Evolutionary conservation across 768 basidiomycete species (phyloP).

Genomic region (Mycena rosella): DNA sequence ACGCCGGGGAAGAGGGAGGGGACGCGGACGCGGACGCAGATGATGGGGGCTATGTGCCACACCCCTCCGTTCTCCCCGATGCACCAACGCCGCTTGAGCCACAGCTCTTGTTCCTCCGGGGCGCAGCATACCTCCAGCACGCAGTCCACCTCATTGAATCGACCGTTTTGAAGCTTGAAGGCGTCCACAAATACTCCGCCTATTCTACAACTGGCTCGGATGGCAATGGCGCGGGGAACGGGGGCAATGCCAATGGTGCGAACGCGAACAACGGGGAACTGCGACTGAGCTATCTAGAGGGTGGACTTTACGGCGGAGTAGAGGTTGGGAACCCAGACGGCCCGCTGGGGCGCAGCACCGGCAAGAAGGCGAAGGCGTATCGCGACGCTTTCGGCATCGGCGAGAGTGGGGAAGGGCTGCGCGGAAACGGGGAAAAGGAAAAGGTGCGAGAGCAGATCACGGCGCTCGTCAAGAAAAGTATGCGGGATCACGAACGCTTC

Average conservation of each 20-base stretch:
- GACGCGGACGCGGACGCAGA: conserved; percentile 26
- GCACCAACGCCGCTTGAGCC: conserved; percentile 91
- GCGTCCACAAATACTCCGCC: conserved; percentile 67
- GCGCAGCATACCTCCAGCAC: conserved; percentile 85
- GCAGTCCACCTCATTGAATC: conserved; percentile 81
- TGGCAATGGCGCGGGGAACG: conserved; percentile 15
- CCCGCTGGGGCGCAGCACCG: conserved; percentile 71
- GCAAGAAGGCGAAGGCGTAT: conserved; percentile 76
- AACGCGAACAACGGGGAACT: conserved; percentile 78
- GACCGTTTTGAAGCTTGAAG: conserved; percentile 78
- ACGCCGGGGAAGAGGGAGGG: conserved; percentile 41
- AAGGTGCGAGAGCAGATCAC: conserved; percentile 72
- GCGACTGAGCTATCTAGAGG: conserved; percentile 80
- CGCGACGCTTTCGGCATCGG: conserved; percentile 62
- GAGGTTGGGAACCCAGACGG: conserved; percentile 88
- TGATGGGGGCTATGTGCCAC: conserved; percentile 57
- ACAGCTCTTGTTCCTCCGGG: conserved; percentile 86
- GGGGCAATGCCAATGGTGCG: conserved; percentile 25
- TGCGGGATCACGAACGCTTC: conserved; percentile 90
- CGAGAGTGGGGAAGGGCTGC: conserved; percentile 20
- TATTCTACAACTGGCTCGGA: conserved; percentile 30
- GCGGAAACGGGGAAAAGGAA: conserved; percentile 46
- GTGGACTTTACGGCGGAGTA: conserved; percentile 85
- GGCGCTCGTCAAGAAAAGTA: conserved; percentile 74
- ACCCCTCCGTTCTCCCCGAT: conserved; percentile 80